Conservation (phyloP, 768 basidiomycete species). For the Coprinopsis sp. region DNA sequence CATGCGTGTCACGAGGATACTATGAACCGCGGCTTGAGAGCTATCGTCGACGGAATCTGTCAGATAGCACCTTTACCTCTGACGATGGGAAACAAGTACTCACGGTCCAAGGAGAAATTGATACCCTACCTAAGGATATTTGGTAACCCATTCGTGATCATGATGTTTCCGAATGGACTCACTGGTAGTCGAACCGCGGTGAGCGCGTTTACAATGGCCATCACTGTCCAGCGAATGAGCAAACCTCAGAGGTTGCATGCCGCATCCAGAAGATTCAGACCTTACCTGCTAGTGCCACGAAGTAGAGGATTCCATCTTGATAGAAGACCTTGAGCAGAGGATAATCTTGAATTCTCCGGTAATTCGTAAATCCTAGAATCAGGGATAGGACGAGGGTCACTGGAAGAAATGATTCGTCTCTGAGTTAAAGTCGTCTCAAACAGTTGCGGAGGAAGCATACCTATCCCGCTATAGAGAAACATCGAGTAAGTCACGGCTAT, state of each 20-base stretch:
- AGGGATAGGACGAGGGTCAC: background rate
- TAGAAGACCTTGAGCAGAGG: constrained; percentile 2
- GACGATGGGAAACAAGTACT: background rate
- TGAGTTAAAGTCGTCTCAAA: background rate
- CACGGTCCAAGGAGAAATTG: background rate
- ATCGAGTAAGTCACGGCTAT: no score
- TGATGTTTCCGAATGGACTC: no score
- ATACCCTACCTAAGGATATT: background rate
- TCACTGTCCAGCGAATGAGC: background rate
- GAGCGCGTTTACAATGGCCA: background rate
- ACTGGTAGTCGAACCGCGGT: background rate
- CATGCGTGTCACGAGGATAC: background rate
- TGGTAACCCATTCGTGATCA: no score
- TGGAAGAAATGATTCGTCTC: no score
- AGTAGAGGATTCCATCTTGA: constrained; percentile 2
- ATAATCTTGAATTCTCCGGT: background rate
- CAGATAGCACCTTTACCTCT: background rate
- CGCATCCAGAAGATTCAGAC: background rate
- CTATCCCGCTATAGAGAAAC: background rate
- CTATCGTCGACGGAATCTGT: background rate
- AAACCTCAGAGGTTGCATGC: background rate
- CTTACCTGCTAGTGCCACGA: background rate
- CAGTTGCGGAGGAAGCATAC: background rate
- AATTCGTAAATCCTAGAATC: background rate
- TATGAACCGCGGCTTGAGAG: background rate